Conservation (phyloP, 768 basidiomycete genomes). For the Hericium erinaceus region DNA sequence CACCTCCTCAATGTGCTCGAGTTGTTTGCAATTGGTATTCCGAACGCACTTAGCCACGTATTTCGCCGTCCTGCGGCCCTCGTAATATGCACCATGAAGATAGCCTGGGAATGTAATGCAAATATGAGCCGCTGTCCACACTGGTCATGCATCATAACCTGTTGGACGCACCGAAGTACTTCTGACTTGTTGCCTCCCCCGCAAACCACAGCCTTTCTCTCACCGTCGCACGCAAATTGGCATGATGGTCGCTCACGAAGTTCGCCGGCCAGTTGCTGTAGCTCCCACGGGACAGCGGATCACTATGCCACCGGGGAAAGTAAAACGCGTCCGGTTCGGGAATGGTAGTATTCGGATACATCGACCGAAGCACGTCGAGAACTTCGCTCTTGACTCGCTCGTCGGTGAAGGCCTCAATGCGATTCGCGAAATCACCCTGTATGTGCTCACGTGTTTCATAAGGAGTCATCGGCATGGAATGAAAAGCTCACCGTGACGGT, state of each 20-base stretch:
- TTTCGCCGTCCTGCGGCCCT: slow-evolving; percentile 21
- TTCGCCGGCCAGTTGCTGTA: slow-evolving; percentile 60
- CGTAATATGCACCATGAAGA: slow-evolving; percentile 26
- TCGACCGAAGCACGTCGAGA: slow-evolving; percentile 39
- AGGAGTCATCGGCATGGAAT: no score
- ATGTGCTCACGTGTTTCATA: not conserved
- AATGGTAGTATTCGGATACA: slow-evolving; percentile 44
- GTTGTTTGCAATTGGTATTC: slow-evolving; percentile 4
- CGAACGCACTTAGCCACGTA: slow-evolving; percentile 20
- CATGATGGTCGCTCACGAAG: slow-evolving; percentile 38
- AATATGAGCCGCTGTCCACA: not conserved
- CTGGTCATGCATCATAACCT: not conserved
- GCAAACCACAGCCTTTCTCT: slow-evolving; percentile 48
- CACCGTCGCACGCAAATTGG: slow-evolving; percentile 47
- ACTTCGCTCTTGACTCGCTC: slow-evolving; percentile 41
- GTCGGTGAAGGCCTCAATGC: slow-evolving; percentile 44
- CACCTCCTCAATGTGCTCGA: slow-evolving; percentile 17
- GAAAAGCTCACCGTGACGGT: slow-evolving; percentile 31
- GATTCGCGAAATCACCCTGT: slow-evolving; percentile 49
- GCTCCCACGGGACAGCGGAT: slow-evolving; percentile 46
- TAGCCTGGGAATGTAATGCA: slow-evolving; percentile 15
- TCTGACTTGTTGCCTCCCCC: slow-evolving; percentile 50
- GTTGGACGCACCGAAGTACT: slow-evolving; percentile 44
- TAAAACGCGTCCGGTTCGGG: slow-evolving; percentile 46
- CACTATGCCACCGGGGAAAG: slow-evolving; percentile 40